These are phyloP conservation scores for Apium graveolens DNA, from an alignment of 129 eudicot genomes.

Conservation along the genomic window DNA sequence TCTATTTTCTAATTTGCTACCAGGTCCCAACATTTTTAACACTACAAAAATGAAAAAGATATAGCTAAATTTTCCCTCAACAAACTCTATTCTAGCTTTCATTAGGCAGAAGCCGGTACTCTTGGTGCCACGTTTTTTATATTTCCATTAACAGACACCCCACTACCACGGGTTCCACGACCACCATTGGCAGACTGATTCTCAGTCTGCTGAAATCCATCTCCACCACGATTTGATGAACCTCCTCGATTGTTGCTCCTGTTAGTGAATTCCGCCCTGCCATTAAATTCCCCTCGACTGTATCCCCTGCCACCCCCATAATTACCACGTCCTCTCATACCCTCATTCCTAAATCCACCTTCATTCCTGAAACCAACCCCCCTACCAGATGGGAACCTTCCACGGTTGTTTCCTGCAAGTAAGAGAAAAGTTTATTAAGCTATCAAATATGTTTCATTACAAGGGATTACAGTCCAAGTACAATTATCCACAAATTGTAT, in stretches of 20 bases:
- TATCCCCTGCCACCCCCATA: constrained; percentile 61
- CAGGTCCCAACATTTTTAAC: neutral
- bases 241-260: constrained; percentile 38
- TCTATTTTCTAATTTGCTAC: neutral
- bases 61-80: neutral
- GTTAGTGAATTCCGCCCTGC: constrained; percentile 42
- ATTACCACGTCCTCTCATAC: constrained; percentile 69
- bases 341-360: constrained; percentile 49
- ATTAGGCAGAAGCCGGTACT: constrained; percentile 72
- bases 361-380: constrained; percentile 5
- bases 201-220: constrained; percentile 53
- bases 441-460: neutral
- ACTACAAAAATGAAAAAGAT: neutral
- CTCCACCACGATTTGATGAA: constrained; percentile 39
- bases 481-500: neutral
- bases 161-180: constrained; percentile 41
- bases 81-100: constrained; percentile 5
- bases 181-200: constrained; percentile 26
- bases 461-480: neutral
- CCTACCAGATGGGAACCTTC: constrained; percentile 3
- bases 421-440: neutral
- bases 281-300: constrained; percentile 48
- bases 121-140: constrained; percentile 44
- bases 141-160: constrained; percentile 34
- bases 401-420: neutral